Evolutionary conservation across 2,329 filamentous ascomycete genomes (phyloP), one percentile per base, ranked within the genome.

Genomic region (Lachnellula arida): DNA sequence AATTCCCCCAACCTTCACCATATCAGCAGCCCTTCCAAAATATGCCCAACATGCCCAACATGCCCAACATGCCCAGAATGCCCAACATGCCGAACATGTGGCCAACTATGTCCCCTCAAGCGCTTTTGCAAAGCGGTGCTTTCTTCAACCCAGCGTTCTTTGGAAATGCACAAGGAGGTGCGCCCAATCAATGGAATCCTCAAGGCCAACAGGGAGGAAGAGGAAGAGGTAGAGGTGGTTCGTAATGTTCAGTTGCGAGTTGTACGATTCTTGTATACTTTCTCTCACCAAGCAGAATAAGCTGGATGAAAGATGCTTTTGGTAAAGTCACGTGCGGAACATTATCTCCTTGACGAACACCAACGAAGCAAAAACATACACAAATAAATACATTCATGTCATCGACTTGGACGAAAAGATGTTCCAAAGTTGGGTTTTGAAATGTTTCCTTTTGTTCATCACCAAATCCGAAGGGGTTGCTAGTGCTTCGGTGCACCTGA

Each of bases 71-170:
- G 44, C 52, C 37, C 32, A 47, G 48, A 12, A 32, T 51, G 39
- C 49, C 48, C 44, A 48, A 49, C 7, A 44, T 44, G 42, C 49
- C 49, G 32, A 51, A 55, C 15, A 50, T 28, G 14, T 58, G 56
- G 56, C 53, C 56, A 22, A 46, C 59, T 49, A 56, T 59, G 49
- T 56, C 60, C 25, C 47, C 55, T 39, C 49, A 53, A 43, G 49
- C 58, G 12, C 37, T 60, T 51, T 22, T 59, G 15, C 54, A 57
- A 9, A 49, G 58, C 37, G 66, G 67, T n/a, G 63, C 64, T 14
- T 68, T 64, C 42, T 60, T 68, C 35, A 69, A 69, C 34, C 67
- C 67, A 19, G 63, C 64, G 5, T 69, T 69, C 56, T 67, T 68
- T 42, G 55, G 53, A 22, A 56, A 54, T 25, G 55, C 54, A 34